Evolutionary conservation across 169 alveolate species (phyloP), one percentile per base, ranked within the genome.

Genomic region (Cryptosporidium felis): DNA sequence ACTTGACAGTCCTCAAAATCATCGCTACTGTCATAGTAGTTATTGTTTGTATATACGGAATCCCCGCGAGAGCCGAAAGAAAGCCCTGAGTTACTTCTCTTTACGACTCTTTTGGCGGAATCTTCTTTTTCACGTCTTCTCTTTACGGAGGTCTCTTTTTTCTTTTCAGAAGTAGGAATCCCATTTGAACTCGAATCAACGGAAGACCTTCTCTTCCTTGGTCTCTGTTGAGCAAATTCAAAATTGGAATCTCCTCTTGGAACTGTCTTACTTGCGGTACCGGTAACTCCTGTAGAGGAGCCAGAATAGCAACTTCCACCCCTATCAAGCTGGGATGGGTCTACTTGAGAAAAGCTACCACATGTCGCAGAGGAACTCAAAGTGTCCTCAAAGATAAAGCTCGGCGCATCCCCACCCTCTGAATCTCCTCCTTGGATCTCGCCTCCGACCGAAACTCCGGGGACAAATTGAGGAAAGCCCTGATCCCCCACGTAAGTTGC

Each of bases 51-150:
- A n/a, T n/a, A n/a, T n/a, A n/a, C n/a, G n/a, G n/a, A n/a, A n/a
- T n/a, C n/a, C n/a, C n/a, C n/a, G n/a, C n/a, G n/a, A n/a, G n/a
- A n/a, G n/a, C n/a, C n/a, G n/a, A n/a, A n/a, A n/a, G n/a, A n/a
- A n/a, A n/a, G n/a, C n/a, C n/a, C n/a, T n/a, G n/a, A n/a, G 26
- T 12, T 74, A 16, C n/a, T 61, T n/a, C 26, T 74, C 30, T 56
- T 74, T 16, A 74, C 10, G 1, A 40, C 53, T 32, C 16, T 74
- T 38, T 59, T 53, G 8, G 38, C 14, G 14, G 67, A n/a, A n/a
- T n/a, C 34, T 41, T 74, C 85, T 12, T 56, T 36, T 5, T 74
- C 85, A 9, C 74, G 85, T 10, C 38, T 74, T 56, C 67, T 74
- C 23, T 56, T 49, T 12, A 74, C 45, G 6, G 42, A 18, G 21